These are phyloP conservation scores for Piper betle DNA, from an alignment of 164 flowering plant species.

Conservation along the genomic window DNA sequence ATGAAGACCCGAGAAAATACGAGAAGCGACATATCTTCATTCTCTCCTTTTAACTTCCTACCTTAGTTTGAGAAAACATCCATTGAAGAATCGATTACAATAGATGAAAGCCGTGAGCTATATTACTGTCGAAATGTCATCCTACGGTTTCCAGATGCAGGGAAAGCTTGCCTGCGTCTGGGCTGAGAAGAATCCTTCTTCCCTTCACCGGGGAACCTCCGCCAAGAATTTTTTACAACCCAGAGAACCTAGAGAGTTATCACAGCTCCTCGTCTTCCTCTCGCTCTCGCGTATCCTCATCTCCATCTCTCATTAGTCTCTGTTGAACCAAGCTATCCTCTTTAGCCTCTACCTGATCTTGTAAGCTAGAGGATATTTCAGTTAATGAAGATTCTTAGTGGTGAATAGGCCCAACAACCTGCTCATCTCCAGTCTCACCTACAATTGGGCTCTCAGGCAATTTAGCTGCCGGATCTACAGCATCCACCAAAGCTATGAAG, in stretches of 20 bases:
- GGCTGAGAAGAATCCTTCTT: conserved; percentile 29
- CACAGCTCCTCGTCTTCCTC: neutral
- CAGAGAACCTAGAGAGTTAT: neutral
- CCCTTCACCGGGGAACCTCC: conserved; percentile 17
- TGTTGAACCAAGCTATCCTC: conserved; percentile 65
- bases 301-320: conserved; percentile 32
- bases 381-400: conserved; percentile 45
- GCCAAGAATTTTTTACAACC: conserved; percentile 8
- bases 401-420: conserved; percentile 6
- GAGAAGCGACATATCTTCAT: too few species aligned
- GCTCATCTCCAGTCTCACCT: neutral
- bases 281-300: conserved; percentile 1
- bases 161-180: conserved; percentile 77
- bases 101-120: neutral
- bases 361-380: conserved; percentile 52
- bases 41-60: too few species aligned
- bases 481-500: conserved; percentile 34
- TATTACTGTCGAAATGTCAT: conserved; percentile 33
- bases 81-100: too few species aligned
- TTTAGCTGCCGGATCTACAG: conserved; percentile 15
- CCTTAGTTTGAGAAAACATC: too few species aligned
- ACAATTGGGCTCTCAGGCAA: conserved; percentile 5
- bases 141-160: conserved; percentile 79
- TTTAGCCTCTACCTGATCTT: conserved; percentile 13
- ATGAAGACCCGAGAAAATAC: too few species aligned